These are phyloP conservation scores for Myriosclerotinia duriaeana DNA, from an alignment of 2,329 filamentous ascomycete genomes.

Conservation along the genomic window DNA sequence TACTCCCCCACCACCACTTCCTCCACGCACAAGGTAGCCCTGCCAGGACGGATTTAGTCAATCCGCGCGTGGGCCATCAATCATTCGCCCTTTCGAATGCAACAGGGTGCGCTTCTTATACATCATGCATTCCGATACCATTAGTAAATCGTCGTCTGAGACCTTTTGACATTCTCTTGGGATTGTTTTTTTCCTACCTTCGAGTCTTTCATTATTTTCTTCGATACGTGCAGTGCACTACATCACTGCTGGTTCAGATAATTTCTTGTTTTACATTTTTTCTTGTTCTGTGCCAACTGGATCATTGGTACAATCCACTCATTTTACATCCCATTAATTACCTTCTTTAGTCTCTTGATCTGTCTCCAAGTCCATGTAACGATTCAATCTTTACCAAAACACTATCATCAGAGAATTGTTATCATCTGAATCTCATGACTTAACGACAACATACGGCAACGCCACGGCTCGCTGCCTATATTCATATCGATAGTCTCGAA, in stretches of 20 bases:
- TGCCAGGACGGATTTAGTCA: constrained; percentile 30
- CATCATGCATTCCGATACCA: constrained; percentile 38
- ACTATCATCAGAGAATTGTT: constrained; percentile 25
- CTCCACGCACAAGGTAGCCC: constrained; percentile 23
- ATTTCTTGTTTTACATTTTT: constrained; percentile 30
- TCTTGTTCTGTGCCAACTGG: constrained; percentile 37
- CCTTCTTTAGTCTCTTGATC: constrained; percentile 15
- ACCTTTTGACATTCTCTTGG: constrained; percentile 33
- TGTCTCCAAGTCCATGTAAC: constrained; percentile 22
- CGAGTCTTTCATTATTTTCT: constrained; percentile 35
- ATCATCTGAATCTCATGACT: constrained; percentile 38
- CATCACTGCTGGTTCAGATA: constrained; percentile 41
- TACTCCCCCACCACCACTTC: constrained; percentile 23
- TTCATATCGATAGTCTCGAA: constrained; percentile 25
- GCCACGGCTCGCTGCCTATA: constrained; percentile 38
- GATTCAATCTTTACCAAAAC: constrained; percentile 27
- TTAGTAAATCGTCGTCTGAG: constrained; percentile 29
- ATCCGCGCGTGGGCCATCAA: constrained; percentile 36
- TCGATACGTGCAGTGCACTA: constrained; percentile 34
- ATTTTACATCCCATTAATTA: constrained; percentile 24
- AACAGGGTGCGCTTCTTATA: constrained; percentile 38
- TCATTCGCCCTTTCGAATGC: constrained; percentile 1
- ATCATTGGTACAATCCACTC: constrained; percentile 36
- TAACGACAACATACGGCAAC: constrained; percentile 37
- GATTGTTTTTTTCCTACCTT: constrained; percentile 31